These are phyloP conservation scores for Logfia minima DNA, from an alignment of 129 eudicot genomes.

Conservation along the genomic window DNA sequence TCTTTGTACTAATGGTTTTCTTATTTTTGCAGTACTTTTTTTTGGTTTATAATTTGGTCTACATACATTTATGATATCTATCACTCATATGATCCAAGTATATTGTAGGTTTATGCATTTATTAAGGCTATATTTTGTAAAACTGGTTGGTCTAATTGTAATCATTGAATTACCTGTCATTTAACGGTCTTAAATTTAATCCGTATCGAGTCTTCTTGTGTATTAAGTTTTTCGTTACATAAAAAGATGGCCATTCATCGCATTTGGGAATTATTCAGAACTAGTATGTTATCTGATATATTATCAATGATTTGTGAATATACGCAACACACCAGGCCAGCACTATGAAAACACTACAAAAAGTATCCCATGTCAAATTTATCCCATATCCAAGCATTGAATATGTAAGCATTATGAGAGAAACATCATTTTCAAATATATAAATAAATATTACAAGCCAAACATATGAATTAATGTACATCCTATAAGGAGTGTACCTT, in stretches of 20 bases:
- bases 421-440: neutral
- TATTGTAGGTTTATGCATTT: neutral
- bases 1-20: neutral
- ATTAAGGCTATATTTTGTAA: neutral
- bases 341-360: neutral
- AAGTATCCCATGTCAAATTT: neutral
- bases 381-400: neutral
- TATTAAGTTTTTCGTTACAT: neutral
- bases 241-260: no score
- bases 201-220: neutral
- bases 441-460: neutral
- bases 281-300: no score
- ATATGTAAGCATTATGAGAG: neutral
- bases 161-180: neutral
- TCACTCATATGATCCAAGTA: neutral
- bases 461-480: constrained; percentile 28
- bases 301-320: neutral
- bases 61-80: neutral
- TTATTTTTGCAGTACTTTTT: neutral
- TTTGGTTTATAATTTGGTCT: neutral
- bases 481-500: neutral
- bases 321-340: neutral
- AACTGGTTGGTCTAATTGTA: neutral
- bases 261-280: no score
- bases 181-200: neutral